Base-by-base conservation (phyloP, 306 rosid genomes). In the Citrullus amarus region DNA sequence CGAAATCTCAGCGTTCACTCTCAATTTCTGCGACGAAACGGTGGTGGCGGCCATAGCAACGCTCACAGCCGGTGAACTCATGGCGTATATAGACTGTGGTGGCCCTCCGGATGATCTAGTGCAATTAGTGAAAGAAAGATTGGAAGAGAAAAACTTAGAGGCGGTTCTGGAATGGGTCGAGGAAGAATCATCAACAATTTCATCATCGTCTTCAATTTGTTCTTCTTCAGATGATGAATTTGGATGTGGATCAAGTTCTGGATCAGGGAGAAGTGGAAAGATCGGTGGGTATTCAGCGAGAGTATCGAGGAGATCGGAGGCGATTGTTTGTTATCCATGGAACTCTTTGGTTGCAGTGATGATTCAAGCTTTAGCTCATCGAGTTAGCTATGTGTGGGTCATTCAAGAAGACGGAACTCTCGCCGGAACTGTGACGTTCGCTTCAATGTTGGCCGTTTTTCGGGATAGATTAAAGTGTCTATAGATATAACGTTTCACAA, bases 271-370 rank as follows among this genome's bases (percentile, higher is more conserved):
- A 89, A 87, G 87, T 51, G 83, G 91, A 50, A 88, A 82, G 70
- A 51, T 65, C 2, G 91, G 88, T 12, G 86, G 96, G 41, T 85
- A 88, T 65, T 89, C 96, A 0, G 90, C 90, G 0, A 87, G 91
- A 83, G 56, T 81, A 34, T 77, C 67, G 81, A 87, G 92, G 75
- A 86, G 93, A 13, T 83, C 92, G 3, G 98, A 90, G 74, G 93
- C 90, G 6, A 88, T 86, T 4, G 96, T 92, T 16, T 92, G 96
- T 79, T 83, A 89, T 59, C 91, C 96, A 3, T 80, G 91, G 88
- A 95, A 93, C 83, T 91, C 98, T 8, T 50, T 95, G 86, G 91
- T 89, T 80, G 97, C 98, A 0, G 97, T 91, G 61, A 89, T 95
- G 93, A 81, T 95, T 80, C 97, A 91, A 83, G 97, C 96, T 7